phyloP scores from a whole-genome alignment of 2,329 filamentous ascomycete species.

The Cladophialophora chaetospira region DNA sequence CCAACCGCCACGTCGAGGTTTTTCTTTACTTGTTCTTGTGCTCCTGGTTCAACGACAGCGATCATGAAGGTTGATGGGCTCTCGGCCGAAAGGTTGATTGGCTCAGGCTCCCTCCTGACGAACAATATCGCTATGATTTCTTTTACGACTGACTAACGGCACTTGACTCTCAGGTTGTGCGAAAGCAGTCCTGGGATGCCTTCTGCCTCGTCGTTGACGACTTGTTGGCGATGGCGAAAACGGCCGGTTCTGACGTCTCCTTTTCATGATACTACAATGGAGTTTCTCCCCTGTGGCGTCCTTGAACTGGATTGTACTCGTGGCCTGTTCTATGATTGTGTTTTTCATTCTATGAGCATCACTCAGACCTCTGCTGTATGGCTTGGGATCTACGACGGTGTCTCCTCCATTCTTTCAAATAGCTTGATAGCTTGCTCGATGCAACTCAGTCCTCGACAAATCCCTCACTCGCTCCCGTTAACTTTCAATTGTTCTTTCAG shows the following conservation, averaged over 20 bases:
- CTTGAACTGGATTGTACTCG: conserved; percentile 25
- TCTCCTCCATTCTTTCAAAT: not conserved
- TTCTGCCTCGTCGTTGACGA: not conserved
- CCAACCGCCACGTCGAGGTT: conserved; percentile 27
- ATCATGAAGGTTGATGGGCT: conserved; percentile 27
- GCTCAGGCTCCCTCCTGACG: conserved; percentile 19
- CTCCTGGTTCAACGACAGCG: conserved; percentile 12
- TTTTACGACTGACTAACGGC: not conserved
- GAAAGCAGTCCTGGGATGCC: not conserved
- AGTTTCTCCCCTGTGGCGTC: conserved; percentile 1
- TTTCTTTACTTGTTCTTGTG: conserved; percentile 10
- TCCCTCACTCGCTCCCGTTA: no score
- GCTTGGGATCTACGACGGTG: not conserved
- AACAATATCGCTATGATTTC: conserved; percentile 21
- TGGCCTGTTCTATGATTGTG: conserved; percentile 17
- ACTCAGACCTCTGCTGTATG: not conserved
- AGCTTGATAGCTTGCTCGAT: not conserved
- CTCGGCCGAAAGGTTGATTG: not conserved
- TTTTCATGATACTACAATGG: conserved; percentile 6
- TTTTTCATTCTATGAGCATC: not conserved
- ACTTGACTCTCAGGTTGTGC: not conserved
- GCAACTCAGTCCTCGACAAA: not conserved
- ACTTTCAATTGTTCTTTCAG: no score
- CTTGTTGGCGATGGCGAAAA: conserved; percentile 2
- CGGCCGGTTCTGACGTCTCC: conserved; percentile 32